Evolutionary conservation across 352 stramenopile species (phyloP), one percentile per base, ranked within the genome.

Genomic region (Phytophthora multivora): DNA sequence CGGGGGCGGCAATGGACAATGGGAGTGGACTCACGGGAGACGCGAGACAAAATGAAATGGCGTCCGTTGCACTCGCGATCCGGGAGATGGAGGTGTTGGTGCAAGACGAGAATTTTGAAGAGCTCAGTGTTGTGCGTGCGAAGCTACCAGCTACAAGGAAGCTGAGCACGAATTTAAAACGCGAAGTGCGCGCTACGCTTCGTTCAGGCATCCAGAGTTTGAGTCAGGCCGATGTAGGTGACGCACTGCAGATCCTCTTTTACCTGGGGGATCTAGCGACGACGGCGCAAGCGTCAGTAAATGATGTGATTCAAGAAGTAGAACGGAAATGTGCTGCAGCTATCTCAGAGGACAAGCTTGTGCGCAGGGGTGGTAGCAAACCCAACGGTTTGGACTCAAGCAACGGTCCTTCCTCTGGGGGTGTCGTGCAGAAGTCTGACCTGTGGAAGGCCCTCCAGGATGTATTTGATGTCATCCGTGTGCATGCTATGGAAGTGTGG

Each of bases 361-460:
- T 87, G 28, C 78, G 56, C 9, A 57, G 59, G 0, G 39, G 53
- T 30, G 50, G 45, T 11, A 60, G 33, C 23, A 75, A 42, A 25
- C 53, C 53, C 6, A 67, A 54, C 28, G 56, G 39, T 9, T 19
- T 43, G 13, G 68, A 76, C 15, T 61, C 60, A n/a, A 74, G 68
- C 51, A 72, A 64, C 30, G 69, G 67, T 5, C 63, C 72, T 18
- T 33, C 28, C 28, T 30, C 53, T 47, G 51, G 55, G 40, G 60
- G 23, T 25, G 62, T 79, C 3, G 49, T 75, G 18, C 79, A 92
- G 25, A 90, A 91, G 39, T 77, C 79, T 0, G 83, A 93, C 23
- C 62, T 91, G 25, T 95, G 87, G 87, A 90, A 90, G 40, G 85
- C 87, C 11, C 74, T 91, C 21, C 78, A 96, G 43, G 77, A 91